Evolutionary conservation across 2,329 filamentous ascomycete genomes (phyloP).

Genomic region (Cadophora sp.): DNA sequence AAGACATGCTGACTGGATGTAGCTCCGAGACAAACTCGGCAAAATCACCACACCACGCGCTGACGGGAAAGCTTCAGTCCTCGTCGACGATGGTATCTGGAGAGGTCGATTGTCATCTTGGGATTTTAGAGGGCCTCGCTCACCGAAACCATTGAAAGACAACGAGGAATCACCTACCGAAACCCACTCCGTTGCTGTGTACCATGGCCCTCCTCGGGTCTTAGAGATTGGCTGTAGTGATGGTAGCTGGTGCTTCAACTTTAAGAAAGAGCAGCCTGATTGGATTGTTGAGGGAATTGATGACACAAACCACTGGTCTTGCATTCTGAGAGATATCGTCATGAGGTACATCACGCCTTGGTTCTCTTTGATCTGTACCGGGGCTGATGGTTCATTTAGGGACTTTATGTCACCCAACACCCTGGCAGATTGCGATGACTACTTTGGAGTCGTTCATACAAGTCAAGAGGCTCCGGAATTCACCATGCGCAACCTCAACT

Average conservation of each 20-base stretch:
- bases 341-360: slow-evolving; percentile 21
- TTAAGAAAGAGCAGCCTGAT: slow-evolving; percentile 38
- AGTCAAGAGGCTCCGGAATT: slow-evolving; percentile 38
- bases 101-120: slow-evolving; percentile 34
- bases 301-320: slow-evolving; percentile 41
- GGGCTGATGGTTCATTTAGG: slow-evolving; percentile 23
- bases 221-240: slow-evolving; percentile 43
- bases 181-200: slow-evolving; percentile 21
- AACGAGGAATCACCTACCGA: slow-evolving; percentile 10
- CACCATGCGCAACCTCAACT: slow-evolving; percentile 40
- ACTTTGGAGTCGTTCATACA: slow-evolving; percentile 33
- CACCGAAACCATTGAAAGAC: slow-evolving; percentile 4
- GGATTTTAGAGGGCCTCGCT: slow-evolving; percentile 33
- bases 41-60: slow-evolving; percentile 33
- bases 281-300: slow-evolving; percentile 44
- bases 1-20: neutral
- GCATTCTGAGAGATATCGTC: slow-evolving; percentile 26
- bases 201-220: slow-evolving; percentile 35
- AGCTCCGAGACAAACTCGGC: slow-evolving; percentile 36
- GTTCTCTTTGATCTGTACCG: neutral
- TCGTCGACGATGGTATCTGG: slow-evolving; percentile 27
- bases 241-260: slow-evolving; percentile 40
- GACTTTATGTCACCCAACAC: slow-evolving; percentile 36
- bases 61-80: slow-evolving; percentile 25
- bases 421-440: slow-evolving; percentile 28